These are phyloP conservation scores for Rhodomyrtus tomentosa DNA, from an alignment of 345 rosid genomes.

Conservation along the genomic window DNA sequence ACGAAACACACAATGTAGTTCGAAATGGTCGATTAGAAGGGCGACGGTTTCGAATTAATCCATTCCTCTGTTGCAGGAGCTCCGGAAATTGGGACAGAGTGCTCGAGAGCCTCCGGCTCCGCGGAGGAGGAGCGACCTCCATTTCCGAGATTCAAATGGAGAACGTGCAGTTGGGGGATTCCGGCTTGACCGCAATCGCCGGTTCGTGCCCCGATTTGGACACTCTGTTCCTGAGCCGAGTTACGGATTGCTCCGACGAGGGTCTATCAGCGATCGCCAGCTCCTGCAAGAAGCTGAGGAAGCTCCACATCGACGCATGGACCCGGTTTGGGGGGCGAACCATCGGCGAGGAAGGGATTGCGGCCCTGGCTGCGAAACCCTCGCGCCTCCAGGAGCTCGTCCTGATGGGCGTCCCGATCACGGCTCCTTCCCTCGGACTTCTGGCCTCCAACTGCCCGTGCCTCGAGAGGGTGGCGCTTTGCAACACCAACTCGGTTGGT, in stretches of 20 bases:
- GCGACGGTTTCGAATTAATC: neutral
- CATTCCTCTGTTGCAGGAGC: slow-evolving; percentile 13
- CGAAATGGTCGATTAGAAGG: neutral
- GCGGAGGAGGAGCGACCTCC: neutral
- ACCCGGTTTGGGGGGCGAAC: slow-evolving; percentile 22
- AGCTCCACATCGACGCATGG: slow-evolving; percentile 37
- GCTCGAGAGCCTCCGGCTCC: slow-evolving; percentile 1
- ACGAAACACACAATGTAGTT: neutral
- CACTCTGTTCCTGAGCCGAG: slow-evolving; percentile 21
- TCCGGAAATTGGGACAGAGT: slow-evolving; percentile 39
- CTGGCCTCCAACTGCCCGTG: slow-evolving; percentile 22
- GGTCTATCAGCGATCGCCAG: slow-evolving; percentile 24
- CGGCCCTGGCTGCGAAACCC: slow-evolving; percentile 10
- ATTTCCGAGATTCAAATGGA: slow-evolving; percentile 35
- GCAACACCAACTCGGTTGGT: slow-evolving; percentile 26
- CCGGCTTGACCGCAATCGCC: slow-evolving; percentile 25
- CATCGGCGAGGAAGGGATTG: slow-evolving; percentile 20
- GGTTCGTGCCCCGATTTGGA: slow-evolving; percentile 17
- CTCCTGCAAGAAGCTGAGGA: slow-evolving; percentile 20
- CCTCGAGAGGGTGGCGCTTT: slow-evolving; percentile 34
- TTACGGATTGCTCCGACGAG: slow-evolving; percentile 24
- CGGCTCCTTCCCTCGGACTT: slow-evolving; percentile 5
- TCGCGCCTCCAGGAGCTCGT: slow-evolving; percentile 24
- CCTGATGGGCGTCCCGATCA: slow-evolving; percentile 20
- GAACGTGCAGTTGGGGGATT: slow-evolving; percentile 26